Evolutionary conservation across 1,284 basidiomycete species (phyloP), one percentile per base, ranked within the genome.

Genomic region (Apiotrichum mycotoxinovorans): DNA sequence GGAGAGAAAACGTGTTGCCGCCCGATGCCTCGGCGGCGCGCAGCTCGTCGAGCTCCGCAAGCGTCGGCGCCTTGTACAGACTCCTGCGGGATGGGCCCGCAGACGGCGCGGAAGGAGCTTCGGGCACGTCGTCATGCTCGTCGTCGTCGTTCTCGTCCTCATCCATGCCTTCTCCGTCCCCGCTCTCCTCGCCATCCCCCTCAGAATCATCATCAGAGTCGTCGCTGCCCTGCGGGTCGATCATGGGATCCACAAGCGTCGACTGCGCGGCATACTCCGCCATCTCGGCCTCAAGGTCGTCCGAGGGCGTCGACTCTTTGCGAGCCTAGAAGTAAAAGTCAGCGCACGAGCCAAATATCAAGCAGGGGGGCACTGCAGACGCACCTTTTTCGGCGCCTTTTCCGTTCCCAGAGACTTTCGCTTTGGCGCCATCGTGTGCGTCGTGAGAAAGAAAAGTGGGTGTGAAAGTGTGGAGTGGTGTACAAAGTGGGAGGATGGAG

Each of bases 1-100:
- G 91, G 84, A 70, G 90, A 84, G 70, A 66, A 56, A 78, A 76
- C 14, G 68, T 65, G 25, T 66, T 71, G 9, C 73, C 70, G 12
- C 70, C 69, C 17, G 68, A 60, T 12, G 67, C 61, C 47, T 65
- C 62, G 18, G 64, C 65, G 14, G 63, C 48, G 15, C 65, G 65
- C 20, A 76, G 62, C 8, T 78, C 79, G 58, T 87, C 83, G 47
- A 95, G 80, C 73, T 95, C 91, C 59, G 87, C 75, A 22, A 77
- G 69, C 0, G 81, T 82, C 0, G 80, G 79, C 1, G 81, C 72
- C 37, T 78, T 73, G 68, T 80, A 81, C 20, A 80, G 71, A 9
- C 67, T 63, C 22, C 69, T 51, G 55, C 52, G 68, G 58, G 62
- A 67, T 62, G 67, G 60, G 56, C 63, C 61, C 52, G 59, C 60